These are phyloP conservation scores for Fusarium camptoceras DNA, from an alignment of 2,329 filamentous ascomycete genomes.

Conservation along the genomic window DNA sequence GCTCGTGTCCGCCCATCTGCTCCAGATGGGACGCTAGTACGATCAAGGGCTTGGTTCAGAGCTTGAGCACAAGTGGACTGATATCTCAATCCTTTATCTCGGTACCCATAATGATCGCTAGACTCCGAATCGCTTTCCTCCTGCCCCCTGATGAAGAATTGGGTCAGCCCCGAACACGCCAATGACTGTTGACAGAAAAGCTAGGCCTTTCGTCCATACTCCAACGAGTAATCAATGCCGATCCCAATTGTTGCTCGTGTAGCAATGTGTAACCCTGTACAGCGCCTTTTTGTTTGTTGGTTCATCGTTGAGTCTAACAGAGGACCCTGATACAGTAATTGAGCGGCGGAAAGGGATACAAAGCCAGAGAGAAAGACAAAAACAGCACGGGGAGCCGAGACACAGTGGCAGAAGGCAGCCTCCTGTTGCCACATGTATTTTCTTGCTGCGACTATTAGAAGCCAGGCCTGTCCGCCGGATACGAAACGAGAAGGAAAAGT, in stretches of 20 bases:
- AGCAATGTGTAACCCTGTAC: neutral
- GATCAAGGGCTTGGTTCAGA: neutral
- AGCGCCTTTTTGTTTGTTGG: neutral
- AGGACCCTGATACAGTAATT: neutral
- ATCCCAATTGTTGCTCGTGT: neutral
- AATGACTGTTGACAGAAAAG: neutral
- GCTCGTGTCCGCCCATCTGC: neutral
- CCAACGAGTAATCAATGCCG: neutral
- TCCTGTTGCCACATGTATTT: neutral
- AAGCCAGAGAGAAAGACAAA: neutral
- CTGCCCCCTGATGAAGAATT: neutral
- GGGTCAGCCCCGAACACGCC: neutral
- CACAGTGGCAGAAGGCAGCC: neutral
- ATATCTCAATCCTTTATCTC: neutral
- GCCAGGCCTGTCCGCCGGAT: neutral
- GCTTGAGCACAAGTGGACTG: neutral
- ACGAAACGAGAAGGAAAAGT: neutral
- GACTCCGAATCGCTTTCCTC: neutral
- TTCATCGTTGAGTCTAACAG: neutral
- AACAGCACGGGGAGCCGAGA: neutral
- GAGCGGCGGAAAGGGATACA: neutral
- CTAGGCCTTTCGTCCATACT: neutral
- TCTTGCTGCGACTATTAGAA: slow-evolving; percentile 24
- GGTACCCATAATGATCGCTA: neutral
- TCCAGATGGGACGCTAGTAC: neutral